Base-by-base conservation (phyloP, 1,139 yeast genomes). In the Zygoascus sp. region DNA sequence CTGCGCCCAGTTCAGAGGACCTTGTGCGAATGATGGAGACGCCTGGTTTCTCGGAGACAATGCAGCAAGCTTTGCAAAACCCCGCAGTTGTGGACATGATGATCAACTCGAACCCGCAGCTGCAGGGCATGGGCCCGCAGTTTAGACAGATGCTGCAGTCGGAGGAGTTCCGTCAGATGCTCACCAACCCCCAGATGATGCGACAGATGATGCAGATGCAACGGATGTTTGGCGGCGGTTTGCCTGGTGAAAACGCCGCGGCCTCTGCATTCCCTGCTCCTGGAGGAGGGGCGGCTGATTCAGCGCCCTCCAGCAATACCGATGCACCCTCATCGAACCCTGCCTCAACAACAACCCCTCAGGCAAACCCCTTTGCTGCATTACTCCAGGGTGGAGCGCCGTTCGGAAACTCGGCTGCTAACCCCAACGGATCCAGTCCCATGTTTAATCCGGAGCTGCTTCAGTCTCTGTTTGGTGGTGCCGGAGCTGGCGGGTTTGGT, bases 81-180 rank as follows among this genome's bases (percentile, higher is more conserved):
- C 96, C 97, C 2, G 87, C 84, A 55, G 76, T 83, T 77, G 64
- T 90, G 48, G 97, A 90, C 58, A 82, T 74, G 62, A 68, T 90
- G 76, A 85, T 90, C 60, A 80, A 81, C 59, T 87, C 83, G 58
- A 80, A 85, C 55, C 96, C 97, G 4, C 89, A 83, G 62, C 71
- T 88, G 61, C 77, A 94, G 56, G 63, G 55, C 40, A 79, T 88
- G 88, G 95, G 95, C 10, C 96, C 96, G 6, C 89, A 85, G 61
- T 92, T 84, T 15, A 79, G 97, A 59, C 80, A 85, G 61, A 76
- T 89, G 83, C 68, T 92, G 59, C 95, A 84, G 64, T 81, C 83
- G 61, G 96, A 94, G 5, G 76, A 80, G 60, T 81, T 90, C 64
- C 79, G 96, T 65, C 83, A 83, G 59, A 85, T 89, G 89, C 55